Base-by-base conservation (phyloP, 495 filamentous ascomycete species). In the Hapsidospora chrysogenum region DNA sequence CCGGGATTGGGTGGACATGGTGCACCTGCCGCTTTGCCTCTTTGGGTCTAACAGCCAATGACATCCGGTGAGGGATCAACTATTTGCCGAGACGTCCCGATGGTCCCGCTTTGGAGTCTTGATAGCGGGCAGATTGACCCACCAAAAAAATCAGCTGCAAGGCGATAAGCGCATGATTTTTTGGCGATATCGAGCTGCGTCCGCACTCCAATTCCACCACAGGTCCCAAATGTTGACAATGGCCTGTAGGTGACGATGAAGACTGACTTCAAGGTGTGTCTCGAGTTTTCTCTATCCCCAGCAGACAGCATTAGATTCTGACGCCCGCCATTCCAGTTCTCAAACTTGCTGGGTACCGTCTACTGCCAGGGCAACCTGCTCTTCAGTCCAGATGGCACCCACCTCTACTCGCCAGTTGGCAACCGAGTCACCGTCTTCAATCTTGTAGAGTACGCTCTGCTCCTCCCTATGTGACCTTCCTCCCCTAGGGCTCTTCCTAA, bases 341-440 rank as follows among this genome's bases (percentile, higher is more conserved):
- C 82, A 53, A 93, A 93, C 53, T 66, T 95, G 45, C 72, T 97
- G 45, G 92, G 89, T 41, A 97, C 86, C 45, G 89, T 97, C 45
- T 97, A 95, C 64, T 80, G 84, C 60, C 81, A 80, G 66, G 89
- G 92, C 56, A 96, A 95, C 53, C 71, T 97, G 40, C 70, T 93
- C 45, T 97, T 94, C 64, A 92, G 81, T 47, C 87, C 85, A 44
- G 89, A 97, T 73, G 89, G 89, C 44, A 87, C 80, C 44, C 85
- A 82, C 57, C 68, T 97, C 30, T 78, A 89, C 42, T 96, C 92
- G n/a, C 89, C 89, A 17, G 92, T 97, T 37, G 89, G 89, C 48
- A 97, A 96, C 61, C 65, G 83, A 49, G 83, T 97, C 33, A 81
- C 89, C 2, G 80, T 95, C 33, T 97, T 97, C 56, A 86, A 97